Evolutionary conservation across 1,284 basidiomycete genomes (phyloP), one percentile per base, ranked within the genome.

Genomic region (Fomitopsis pinicola): DNA sequence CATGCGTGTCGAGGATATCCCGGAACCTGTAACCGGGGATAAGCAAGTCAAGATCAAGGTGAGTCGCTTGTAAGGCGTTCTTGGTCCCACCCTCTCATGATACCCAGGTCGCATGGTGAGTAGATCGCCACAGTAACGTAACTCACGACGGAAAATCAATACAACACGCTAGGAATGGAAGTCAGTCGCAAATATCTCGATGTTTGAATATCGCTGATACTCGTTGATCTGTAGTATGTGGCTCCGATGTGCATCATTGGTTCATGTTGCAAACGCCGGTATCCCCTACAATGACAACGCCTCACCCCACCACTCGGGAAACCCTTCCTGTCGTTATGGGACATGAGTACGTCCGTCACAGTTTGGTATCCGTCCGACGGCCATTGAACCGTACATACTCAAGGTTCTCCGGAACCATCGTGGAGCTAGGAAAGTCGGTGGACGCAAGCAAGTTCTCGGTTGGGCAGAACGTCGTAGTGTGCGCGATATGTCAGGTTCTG

Each of bases 41-140:
- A 65, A 62, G 1, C 68, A 75, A 44, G 67, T 74, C 9, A 71
- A 72, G 60, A 65, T 75, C 58, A 73, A 74, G 66, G 72, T 75
- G 28, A 9, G 35, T 19, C 42, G 14, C 4, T 10, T 8, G 30
- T 33, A 33, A 8, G 4, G 30, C 30, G 30, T 5, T 8, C 2
- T 33, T 2, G 4, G 30, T 33, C 2, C 30, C 8, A 33, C 30
- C 30, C 30, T 33, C 30, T 33, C 5, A 33, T 33, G 4, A 8
- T 8, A 33, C 30, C 30, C 30, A 64, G 64, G 58, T 61, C 17
- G 58, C 63, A 36, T 66, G 63, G 66, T 65, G 42, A 65, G 59
- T 46, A 28, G 12, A 40, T 1, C 9, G 38, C 30, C 30, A 33
- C 30, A 54, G 30, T 44, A 22, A 22, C 22, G 22, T 22, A 22